Evolutionary conservation across 2,329 filamentous ascomycete species (phyloP).

Genomic region (Gremmenia infestans): DNA sequence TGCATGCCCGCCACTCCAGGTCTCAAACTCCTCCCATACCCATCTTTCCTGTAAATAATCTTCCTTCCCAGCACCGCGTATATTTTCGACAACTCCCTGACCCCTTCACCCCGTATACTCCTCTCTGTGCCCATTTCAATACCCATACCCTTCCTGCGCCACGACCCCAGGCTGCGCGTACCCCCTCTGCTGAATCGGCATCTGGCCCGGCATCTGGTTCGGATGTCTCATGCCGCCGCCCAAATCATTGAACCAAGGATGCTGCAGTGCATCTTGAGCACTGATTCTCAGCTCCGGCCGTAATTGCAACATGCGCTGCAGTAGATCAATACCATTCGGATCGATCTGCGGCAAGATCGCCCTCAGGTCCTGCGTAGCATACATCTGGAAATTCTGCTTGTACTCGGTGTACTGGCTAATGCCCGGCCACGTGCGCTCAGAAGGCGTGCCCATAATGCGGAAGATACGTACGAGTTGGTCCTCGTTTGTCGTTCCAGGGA

Average conservation of each 20-base stretch:
- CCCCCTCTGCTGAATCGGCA: conserved; percentile 21
- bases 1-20: no score
- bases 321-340: conserved; percentile 75
- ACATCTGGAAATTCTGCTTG: conserved; percentile 91
- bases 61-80: no score
- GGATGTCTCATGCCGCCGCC: conserved; percentile 23
- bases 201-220: conserved; percentile 19
- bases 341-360: conserved; percentile 89
- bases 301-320: conserved; percentile 87
- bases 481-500: conserved; percentile 96
- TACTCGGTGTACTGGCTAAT: conserved; percentile 97
- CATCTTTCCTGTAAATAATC: no score
- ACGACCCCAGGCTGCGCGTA: conserved; percentile 25
- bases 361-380: conserved; percentile 84
- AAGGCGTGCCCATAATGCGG: conserved; percentile 96
- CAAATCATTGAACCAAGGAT: conserved; percentile 87
- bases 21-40: no score
- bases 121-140: conserved; percentile 7
- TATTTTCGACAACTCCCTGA: no score
- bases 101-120: no score
- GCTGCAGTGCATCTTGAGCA: conserved; percentile 77
- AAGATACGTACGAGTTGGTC: conserved; percentile 97
- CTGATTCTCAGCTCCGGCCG: conserved; percentile 88
- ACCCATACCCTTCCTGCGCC: conserved; percentile 23
- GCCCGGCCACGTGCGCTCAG: conserved; percentile 90